Percentiles rank a stretch among this genome's conserved stretches.
Evolutionary conservation across 2,329 filamentous ascomycete species (phyloP).

Genomic region (Cryphonectria nitschkei): DNA sequence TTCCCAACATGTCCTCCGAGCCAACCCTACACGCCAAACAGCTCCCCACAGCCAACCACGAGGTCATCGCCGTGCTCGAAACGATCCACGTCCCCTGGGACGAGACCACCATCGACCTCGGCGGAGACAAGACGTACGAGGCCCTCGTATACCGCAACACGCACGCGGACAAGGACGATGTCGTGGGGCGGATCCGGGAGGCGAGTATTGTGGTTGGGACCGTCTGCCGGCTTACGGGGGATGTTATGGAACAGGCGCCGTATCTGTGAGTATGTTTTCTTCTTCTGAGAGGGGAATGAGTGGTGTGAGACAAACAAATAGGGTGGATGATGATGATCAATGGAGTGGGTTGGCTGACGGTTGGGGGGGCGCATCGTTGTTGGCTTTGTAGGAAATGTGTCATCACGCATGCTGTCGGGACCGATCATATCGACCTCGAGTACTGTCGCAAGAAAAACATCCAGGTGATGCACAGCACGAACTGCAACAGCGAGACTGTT

Average conservation of each 20-base stretch:
- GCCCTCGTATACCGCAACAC: conserved; percentile 26
- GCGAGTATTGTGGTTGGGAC: conserved; percentile 36
- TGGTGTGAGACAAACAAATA: not conserved
- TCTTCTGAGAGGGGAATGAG: not conserved
- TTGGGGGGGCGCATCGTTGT: not conserved
- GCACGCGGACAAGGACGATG: conserved; percentile 15
- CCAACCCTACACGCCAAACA: conserved; percentile 12
- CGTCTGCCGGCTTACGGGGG: conserved; percentile 31
- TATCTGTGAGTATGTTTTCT: conserved; percentile 29
- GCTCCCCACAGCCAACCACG: conserved; percentile 23
- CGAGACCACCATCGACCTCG: conserved; percentile 9
- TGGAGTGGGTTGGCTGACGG: not conserved
- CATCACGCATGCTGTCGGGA: conserved; percentile 33
- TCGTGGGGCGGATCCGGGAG: conserved; percentile 31
- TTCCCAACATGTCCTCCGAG: conserved; percentile 15
- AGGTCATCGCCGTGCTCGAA: conserved; percentile 28
- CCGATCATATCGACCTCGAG: conserved; percentile 33
- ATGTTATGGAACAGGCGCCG: conserved; percentile 31
- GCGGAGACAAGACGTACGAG: conserved; percentile 17
- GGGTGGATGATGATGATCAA: not conserved
- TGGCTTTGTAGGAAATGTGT: conserved; percentile 31
- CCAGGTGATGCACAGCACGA: conserved; percentile 33
- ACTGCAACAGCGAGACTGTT: conserved; percentile 32
- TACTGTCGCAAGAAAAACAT: conserved; percentile 31
- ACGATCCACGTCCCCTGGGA: conserved; percentile 27